Evolutionary conservation across 225 moss, liverwort and hornwort species (phyloP), one percentile per base, ranked within the genome.

Genomic region (Takakia lepidozioides): DNA sequence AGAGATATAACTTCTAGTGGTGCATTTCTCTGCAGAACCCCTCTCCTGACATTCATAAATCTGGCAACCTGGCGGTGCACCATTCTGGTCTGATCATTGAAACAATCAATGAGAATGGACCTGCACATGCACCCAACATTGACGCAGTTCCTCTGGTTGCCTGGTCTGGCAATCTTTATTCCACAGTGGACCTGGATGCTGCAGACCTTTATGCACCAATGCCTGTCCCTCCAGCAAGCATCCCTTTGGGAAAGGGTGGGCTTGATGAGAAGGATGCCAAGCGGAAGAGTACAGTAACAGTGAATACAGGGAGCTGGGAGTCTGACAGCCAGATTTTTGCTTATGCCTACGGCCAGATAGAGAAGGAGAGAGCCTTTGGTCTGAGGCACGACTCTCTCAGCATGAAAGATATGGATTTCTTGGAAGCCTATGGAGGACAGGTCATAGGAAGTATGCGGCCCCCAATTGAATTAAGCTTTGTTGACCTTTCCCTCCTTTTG

Each of bases 331-430:
- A 89, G 66, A 81, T 89, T 21, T 93, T 86, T 49, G 85, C 86
- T 7, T 93, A 89, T 46, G 93, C 89, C 9, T 93, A 93, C 53
- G 89, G 84, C 6, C 61, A 93, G 54, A 88, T 93, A 36, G 93
- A 93, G 70, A 89, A 70, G 55, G 93, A 93, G 36, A 89, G 74
- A 44, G 67, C 40, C 0, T 68, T 64, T 27, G 67, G 71, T 3
- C 52, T 56, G 11, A 32, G 28, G 9, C n/a, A n/a, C n/a, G n/a
- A n/a, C n/a, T n/a, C n/a, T n/a, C n/a, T n/a, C n/a, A n/a, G n/a
- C n/a, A n/a, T n/a, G n/a, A 49, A 15, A 49, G 64, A 20, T 59
- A 46, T 21, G 63, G 49, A 51, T 46, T 72, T 4, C 20, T 46
- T 19, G 22, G 75, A 21, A 27, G 57, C 24, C 10, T 32, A 61